These are phyloP conservation scores for Fraxinus excelsior DNA, from an alignment of 257 asterid species.

Conservation along the genomic window DNA sequence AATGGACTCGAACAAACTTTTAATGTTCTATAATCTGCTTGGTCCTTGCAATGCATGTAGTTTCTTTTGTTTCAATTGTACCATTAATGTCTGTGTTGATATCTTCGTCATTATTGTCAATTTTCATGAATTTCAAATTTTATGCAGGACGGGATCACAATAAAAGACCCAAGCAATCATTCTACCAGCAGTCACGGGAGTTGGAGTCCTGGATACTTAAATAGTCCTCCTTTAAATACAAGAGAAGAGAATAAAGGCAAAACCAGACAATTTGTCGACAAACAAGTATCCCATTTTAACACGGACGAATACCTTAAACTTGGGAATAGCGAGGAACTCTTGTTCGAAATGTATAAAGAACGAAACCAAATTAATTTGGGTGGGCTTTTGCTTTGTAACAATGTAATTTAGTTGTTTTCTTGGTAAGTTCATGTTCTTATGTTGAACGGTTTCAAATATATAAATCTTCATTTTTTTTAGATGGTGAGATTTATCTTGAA, in stretches of 20 bases:
- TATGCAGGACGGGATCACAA: constrained; percentile 23
- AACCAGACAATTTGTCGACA: constrained; percentile 12
- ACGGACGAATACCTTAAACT: constrained; percentile 33
- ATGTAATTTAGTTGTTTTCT: constrained; percentile 22
- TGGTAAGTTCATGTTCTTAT: background rate
- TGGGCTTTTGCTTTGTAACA: constrained; percentile 42
- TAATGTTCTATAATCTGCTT: background rate
- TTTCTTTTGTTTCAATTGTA: background rate
- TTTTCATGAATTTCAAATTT: background rate
- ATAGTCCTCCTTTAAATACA: background rate
- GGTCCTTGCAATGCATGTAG: background rate
- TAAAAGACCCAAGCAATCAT: constrained; percentile 26
- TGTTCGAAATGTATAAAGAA: constrained; percentile 43
- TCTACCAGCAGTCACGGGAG: constrained; percentile 53
- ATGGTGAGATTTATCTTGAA: no score
- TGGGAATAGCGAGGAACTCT: constrained; percentile 36
- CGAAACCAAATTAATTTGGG: constrained; percentile 43
- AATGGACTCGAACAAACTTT: no score
- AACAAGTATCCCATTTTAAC: constrained; percentile 30
- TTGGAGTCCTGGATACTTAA: constrained; percentile 38
- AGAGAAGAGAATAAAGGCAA: constrained; percentile 16
- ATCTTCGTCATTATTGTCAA: background rate
- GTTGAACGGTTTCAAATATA: background rate
- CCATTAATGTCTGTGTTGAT: background rate
- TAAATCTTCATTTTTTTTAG: no score